A percentile compares a stretch with the other conserved stretches of the same genome.
Conservation (phyloP, 1,139 yeast species). For the Hansenula lynferdii region DNA sequence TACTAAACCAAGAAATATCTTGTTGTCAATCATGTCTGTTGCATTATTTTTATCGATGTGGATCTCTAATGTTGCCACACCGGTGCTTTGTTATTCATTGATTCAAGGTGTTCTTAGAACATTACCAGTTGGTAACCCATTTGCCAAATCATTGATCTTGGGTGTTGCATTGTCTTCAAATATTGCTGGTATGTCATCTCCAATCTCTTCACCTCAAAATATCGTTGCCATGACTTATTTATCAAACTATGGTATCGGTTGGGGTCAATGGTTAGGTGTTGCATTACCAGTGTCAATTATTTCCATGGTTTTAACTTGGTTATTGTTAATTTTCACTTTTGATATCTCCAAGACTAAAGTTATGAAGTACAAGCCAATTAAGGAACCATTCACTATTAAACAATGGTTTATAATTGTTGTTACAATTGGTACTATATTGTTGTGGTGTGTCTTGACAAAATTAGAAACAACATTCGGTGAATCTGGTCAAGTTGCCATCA, state of each 20-base stretch:
- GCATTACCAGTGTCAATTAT: conserved; percentile 61
- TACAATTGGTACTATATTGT: conserved; percentile 51
- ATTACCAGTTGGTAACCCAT: conserved; percentile 54
- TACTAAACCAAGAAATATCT: conserved; percentile 56
- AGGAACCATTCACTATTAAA: conserved; percentile 51
- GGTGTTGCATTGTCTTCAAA: conserved; percentile 74
- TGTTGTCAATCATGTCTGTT: conserved; percentile 62
- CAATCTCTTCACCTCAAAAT: conserved; percentile 75
- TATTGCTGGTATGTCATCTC: conserved; percentile 78
- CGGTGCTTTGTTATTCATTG: conserved; percentile 65
- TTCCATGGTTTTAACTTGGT: conserved; percentile 53
- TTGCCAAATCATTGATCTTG: conserved; percentile 58
- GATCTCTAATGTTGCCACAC: conserved; percentile 78
- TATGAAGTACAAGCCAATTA: conserved; percentile 50
- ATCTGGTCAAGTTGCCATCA: conserved; percentile 64
- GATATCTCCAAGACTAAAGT: conserved; percentile 37
- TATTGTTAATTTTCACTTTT: conserved; percentile 51
- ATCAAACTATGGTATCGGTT: conserved; percentile 57
- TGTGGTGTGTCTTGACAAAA: conserved; percentile 68
- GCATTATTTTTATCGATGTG: conserved; percentile 71
- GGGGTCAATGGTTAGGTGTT: conserved; percentile 77
- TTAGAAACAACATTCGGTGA: conserved; percentile 57
- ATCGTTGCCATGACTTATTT: conserved; percentile 68
- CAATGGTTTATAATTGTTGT: conserved; percentile 58
- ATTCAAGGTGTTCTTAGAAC: conserved; percentile 62